Evolutionary conservation across 2,329 filamentous ascomycete genomes (phyloP), one percentile per base, ranked within the genome.

Genomic region (Penicillium vulpinum): DNA sequence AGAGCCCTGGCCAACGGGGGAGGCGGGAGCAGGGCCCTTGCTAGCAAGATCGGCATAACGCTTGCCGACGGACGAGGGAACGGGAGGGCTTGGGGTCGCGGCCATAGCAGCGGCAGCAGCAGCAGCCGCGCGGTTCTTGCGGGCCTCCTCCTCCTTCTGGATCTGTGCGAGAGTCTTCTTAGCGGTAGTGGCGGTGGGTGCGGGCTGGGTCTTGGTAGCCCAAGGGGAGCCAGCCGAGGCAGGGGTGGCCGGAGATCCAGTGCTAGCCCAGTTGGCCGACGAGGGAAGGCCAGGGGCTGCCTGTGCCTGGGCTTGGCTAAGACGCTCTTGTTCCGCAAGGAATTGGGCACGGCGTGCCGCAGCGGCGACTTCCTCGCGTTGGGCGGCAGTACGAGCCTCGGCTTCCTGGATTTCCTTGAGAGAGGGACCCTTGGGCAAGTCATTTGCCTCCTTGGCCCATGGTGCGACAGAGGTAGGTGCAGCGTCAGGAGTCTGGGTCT

Each of bases 161-260:
- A 99, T 97, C 65, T 97, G 93, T 24, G 92, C 91, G 43, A 97
- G 81, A 0, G 92, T 96, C 83, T 97, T 97, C 81, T 95, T 94
- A 11, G 77, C 78, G 73, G 67, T 77, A 61, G 70, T 72, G 29
- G 75, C 72, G 38, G 75, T 72, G 11, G 75, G 63, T 28, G 70
- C 63, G 15, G 72, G 57, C 48, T 70, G 73, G 36, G 72, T 65
- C 66, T 81, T 82, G 51, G 84, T 88, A 39, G 75, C 75, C 81
- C 81, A 83, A 10, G 77, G 75, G 2, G 76, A 77, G n/a, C 69
- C 67, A 21, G 78, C 72, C 11, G 80, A 73, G 1, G 80, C 77
- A n/a, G 85, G 78, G 8, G 85, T 84, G 8, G 86, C 85, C 2
- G 91, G 90, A 13, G 90, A 91, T 21, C 85, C 79, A 56, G 76